Percentiles rank a stretch among this genome's conserved stretches.
Evolutionary conservation across 2,329 filamentous ascomycete genomes (phyloP).

Genomic region (Fusarium anguioides): DNA sequence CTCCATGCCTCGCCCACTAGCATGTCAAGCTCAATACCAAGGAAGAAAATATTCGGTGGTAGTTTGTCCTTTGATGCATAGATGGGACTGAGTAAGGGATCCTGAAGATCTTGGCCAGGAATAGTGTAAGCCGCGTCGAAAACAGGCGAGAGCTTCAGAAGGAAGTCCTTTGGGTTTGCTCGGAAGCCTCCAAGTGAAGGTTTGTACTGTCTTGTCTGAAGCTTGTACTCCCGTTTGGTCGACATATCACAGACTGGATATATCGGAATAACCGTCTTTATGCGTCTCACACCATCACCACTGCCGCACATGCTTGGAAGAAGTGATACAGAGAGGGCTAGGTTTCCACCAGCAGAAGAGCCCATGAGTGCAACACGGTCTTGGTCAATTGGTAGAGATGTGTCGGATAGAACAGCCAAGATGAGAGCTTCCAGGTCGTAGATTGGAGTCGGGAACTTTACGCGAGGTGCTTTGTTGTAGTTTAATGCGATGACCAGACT

Average conservation of each 20-base stretch:
- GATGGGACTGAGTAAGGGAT: constrained; percentile 21
- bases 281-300: constrained; percentile 15
- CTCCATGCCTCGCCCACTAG: constrained; percentile 14
- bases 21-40: constrained; percentile 27
- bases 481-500: constrained; percentile 20
- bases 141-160: constrained; percentile 1
- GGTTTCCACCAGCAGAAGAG: constrained; percentile 16
- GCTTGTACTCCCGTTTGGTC: constrained; percentile 5
- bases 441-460: constrained; percentile 2
- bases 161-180: not conserved
- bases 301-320: constrained; percentile 25
- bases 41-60: constrained; percentile 7
- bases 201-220: constrained; percentile 14
- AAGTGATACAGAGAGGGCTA: constrained; percentile 9
- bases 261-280: constrained; percentile 4
- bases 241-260: constrained; percentile 21
- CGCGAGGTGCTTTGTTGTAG: constrained; percentile 15
- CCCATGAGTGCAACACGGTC: constrained; percentile 14
- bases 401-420: constrained; percentile 4
- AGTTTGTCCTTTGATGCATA: constrained; percentile 1
- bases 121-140: constrained; percentile 22
- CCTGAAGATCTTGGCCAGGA: constrained; percentile 2
- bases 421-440: constrained; percentile 29
- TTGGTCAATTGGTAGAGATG: constrained; percentile 4
- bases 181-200: constrained; percentile 17